Evolutionary conservation across 2,329 filamentous ascomycete species (phyloP), one percentile per base, ranked within the genome.

Genomic region (Pseudogymnoascus verrucosus): DNA sequence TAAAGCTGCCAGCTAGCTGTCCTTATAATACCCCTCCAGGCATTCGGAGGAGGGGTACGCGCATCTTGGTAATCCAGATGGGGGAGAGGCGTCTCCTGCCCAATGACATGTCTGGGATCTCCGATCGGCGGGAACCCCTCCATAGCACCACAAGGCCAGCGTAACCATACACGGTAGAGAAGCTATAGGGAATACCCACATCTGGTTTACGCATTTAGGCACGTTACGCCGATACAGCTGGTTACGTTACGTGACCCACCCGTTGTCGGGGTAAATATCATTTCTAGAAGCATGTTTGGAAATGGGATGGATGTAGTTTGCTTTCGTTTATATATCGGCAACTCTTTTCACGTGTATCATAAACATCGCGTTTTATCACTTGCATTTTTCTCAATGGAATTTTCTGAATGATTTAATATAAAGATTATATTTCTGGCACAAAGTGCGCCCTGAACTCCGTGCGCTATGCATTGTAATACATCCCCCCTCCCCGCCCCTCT

Each of bases 191-290:
- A 54, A 31, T 11, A 16, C 26, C 47, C 47, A 57, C 47, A 54
- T 5, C 26, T 16, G 14, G 26, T 34, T 11, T 34, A 34, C 44
- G 2, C 44, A 51, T 51, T 51, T 51, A 34, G 47, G 47, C 47
- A 57, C 47, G 47, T 57, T 57, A 57, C 47, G 26, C 40, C n/a
- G 34, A 14, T 39, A 36, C 31, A 12, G 8, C 44, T n/a, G 44
- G 44, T 14, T 57, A 57, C 47, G 47, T 57, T 57, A 57, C 47
- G n/a, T 57, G 47, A 34, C 47, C 47, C 47, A 57, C 47, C 14
- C 12, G 4, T 3, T 57, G 12, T 57, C 26, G 6, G 14, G 44
- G 21, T 26, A 28, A 51, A 28, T 51, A 28, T 54, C 44, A 54
- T 14, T 54, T 54, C 14, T 23, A 11, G 8, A 3, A 11, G 6